A percentile compares a stretch with the other conserved stretches of the same genome.
These are phyloP conservation scores for Cerrena zonata DNA, from an alignment of 1,284 basidiomycete genomes.

Conservation along the genomic window DNA sequence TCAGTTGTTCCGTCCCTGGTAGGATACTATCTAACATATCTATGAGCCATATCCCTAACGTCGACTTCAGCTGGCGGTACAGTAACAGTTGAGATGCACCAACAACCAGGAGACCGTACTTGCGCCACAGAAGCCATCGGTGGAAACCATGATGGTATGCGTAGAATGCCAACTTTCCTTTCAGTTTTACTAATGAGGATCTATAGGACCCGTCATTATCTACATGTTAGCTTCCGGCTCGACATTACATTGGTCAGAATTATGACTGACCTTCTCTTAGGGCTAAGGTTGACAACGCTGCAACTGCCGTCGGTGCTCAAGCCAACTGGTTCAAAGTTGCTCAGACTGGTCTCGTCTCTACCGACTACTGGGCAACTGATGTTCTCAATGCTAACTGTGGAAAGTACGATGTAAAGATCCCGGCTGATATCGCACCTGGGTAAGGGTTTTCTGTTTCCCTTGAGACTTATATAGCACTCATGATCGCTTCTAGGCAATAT, in stretches of 20 bases:
- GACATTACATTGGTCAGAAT: too few relatives aligned
- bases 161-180: slow-evolving; percentile 2
- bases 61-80: slow-evolving; percentile 35
- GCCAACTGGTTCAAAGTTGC: slow-evolving; percentile 49
- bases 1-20: slow-evolving; percentile 34
- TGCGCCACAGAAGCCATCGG: slow-evolving; percentile 43
- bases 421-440: slow-evolving; percentile 40
- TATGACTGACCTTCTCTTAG: not conserved
- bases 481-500: slow-evolving; percentile 29
- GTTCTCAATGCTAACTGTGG: slow-evolving; percentile 46
- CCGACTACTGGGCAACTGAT: slow-evolving; percentile 42
- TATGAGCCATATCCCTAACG: not conserved
- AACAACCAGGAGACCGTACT: slow-evolving; percentile 42
- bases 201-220: slow-evolving; percentile 20
- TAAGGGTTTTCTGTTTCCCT: not conserved
- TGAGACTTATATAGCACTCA: not conserved
- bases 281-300: slow-evolving; percentile 42
- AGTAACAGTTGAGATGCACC: slow-evolving; percentile 51
- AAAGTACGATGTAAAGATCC: slow-evolving; percentile 45
- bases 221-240: slow-evolving; percentile 1
- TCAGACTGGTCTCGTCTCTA: slow-evolving; percentile 43
- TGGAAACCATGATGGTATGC: slow-evolving; percentile 43
- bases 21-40: slow-evolving; percentile 17
- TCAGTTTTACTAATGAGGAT: not conserved
- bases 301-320: slow-evolving; percentile 36